Conservation (phyloP, 352 stramenopile species). For the Globisporangium perplexum region DNA sequence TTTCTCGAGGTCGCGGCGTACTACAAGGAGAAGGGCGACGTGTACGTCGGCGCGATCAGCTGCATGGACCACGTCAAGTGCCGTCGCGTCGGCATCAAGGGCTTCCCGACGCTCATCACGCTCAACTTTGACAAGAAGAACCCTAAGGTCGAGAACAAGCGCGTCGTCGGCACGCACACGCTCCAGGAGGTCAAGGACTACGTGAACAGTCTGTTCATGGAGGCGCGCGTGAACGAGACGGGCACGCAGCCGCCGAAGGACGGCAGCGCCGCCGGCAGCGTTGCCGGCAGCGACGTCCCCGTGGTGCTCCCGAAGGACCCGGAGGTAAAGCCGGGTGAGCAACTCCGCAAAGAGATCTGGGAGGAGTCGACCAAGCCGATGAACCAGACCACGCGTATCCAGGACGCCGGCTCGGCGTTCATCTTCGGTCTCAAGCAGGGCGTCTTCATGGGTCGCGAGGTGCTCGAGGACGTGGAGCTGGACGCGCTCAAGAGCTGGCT, state of each 20-base stretch:
- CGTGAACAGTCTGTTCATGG: slow-evolving; percentile 48
- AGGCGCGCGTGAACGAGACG: slow-evolving; percentile 66
- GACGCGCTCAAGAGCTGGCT: slow-evolving; percentile 76
- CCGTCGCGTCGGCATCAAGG: slow-evolving; percentile 67
- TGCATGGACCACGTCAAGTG: slow-evolving; percentile 88
- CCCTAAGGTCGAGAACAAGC: slow-evolving; percentile 55
- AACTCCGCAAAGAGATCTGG: slow-evolving; percentile 46
- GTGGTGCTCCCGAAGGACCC: neutral
- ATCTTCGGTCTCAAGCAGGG: slow-evolving; percentile 76
- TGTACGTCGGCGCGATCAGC: slow-evolving; percentile 73
- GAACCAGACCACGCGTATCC: slow-evolving; percentile 69
- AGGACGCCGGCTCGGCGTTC: slow-evolving; percentile 73
- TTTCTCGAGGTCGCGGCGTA: slow-evolving; percentile 63
- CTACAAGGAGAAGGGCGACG: slow-evolving; percentile 60
- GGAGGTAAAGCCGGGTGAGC: slow-evolving; percentile 25
- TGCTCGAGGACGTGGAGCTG: slow-evolving; percentile 71
- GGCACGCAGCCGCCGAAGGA: slow-evolving; percentile 39
- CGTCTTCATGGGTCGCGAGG: slow-evolving; percentile 67
- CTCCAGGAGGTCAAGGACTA: slow-evolving; percentile 74
- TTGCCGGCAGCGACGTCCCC: too few relatives aligned
- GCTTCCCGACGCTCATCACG: slow-evolving; percentile 74
- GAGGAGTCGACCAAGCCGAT: slow-evolving; percentile 71
- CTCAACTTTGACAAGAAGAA: slow-evolving; percentile 77
- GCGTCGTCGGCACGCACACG: slow-evolving; percentile 76
- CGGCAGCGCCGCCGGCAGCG: neutral